These are phyloP conservation scores for Sporormia fimetaria DNA, from an alignment of 495 filamentous ascomycete species.

Conservation along the genomic window DNA sequence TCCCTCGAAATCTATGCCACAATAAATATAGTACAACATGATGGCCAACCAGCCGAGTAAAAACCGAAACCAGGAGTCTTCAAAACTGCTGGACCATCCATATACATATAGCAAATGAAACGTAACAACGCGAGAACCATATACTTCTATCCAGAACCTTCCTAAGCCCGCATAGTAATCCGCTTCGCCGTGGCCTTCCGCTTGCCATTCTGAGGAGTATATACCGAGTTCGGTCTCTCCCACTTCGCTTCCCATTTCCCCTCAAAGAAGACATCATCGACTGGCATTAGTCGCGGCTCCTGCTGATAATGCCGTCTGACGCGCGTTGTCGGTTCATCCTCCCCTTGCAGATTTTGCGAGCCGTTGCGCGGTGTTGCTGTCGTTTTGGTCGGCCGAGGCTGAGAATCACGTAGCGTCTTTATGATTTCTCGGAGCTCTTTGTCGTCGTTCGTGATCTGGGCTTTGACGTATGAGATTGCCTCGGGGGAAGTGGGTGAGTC, in stretches of 20 bases:
- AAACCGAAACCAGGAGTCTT: no score
- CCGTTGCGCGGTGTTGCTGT: neutral
- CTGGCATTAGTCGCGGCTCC: conserved; percentile 13
- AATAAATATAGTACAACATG: no score
- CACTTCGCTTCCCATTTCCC: conserved; percentile 3
- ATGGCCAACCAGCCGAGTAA: no score
- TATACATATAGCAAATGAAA: no score
- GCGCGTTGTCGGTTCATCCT: conserved; percentile 1
- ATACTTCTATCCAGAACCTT: no score
- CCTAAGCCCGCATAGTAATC: no score
- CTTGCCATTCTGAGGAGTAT: neutral
- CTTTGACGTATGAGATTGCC: conserved; percentile 57
- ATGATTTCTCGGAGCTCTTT: conserved; percentile 64
- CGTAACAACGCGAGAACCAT: no score
- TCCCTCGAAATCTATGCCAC: no score
- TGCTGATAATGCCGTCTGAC: conserved; percentile 9
- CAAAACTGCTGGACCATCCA: no score
- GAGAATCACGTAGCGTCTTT: conserved; percentile 35
- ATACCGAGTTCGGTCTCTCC: neutral
- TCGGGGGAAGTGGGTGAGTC: conserved; percentile 20
- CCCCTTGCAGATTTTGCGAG: conserved; percentile 1
- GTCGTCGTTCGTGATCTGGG: conserved; percentile 70
- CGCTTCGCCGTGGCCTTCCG: no score
- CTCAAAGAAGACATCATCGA: conserved; percentile 10
- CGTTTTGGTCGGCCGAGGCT: neutral